A percentile compares a stretch with the other conserved stretches of the same genome.
These are phyloP conservation scores for Veloporphyrellus conicus DNA, from an alignment of 1,284 basidiomycete species.

Conservation along the genomic window DNA sequence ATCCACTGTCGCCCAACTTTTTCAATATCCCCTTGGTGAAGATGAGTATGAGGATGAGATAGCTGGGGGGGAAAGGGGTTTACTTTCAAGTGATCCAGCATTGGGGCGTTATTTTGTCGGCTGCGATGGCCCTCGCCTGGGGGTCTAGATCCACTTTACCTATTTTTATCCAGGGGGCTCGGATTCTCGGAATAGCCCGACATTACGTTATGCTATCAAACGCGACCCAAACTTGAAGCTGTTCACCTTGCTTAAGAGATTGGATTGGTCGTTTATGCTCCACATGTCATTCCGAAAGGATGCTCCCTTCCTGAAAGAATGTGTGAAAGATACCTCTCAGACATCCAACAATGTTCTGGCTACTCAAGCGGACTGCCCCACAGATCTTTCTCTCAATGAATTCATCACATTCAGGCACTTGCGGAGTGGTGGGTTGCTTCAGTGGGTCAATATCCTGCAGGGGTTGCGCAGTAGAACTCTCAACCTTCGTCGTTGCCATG, in stretches of 20 bases:
- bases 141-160: neutral
- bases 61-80: neutral
- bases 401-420: slow-evolving; percentile 23
- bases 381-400: slow-evolving; percentile 17
- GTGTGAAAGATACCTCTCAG: slow-evolving; percentile 9
- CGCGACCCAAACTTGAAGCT: no score
- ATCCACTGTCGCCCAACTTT: no score
- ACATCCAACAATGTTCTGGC: slow-evolving; percentile 31
- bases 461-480: slow-evolving; percentile 37
- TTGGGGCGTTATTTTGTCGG: neutral
- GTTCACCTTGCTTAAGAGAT: neutral
- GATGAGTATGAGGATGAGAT: no score
- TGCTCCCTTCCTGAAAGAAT: neutral
- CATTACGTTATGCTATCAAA: neutral
- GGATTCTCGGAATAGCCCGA: neutral
- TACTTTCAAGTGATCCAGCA: neutral
- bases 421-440: slow-evolving; percentile 39
- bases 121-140: neutral
- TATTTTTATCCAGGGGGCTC: neutral
- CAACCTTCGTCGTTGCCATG: slow-evolving; percentile 36
- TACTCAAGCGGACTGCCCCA: slow-evolving; percentile 35
- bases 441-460: slow-evolving; percentile 46
- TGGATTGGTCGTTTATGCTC: neutral
- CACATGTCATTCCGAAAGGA: neutral
- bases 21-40: no score